A percentile compares a stretch with the other conserved stretches of the same genome.
Conservation (phyloP, 1,139 yeast species). For the Yamadazyma blattariae region DNA sequence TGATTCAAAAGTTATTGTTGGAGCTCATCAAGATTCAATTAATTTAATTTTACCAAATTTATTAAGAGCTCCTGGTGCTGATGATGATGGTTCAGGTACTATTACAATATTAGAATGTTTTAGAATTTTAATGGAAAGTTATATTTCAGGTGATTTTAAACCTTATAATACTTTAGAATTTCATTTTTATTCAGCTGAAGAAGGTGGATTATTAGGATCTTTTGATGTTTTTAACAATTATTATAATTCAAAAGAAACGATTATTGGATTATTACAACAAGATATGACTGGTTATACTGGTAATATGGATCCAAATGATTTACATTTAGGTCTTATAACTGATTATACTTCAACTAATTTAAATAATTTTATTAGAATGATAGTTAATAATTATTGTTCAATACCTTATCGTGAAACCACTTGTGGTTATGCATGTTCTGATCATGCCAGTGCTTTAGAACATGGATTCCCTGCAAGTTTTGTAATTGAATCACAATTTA, state of each 20-base stretch:
- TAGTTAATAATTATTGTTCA: conserved; percentile 58
- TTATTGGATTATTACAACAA: conserved; percentile 85
- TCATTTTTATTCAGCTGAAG: conserved; percentile 95
- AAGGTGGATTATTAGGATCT: conserved; percentile 88
- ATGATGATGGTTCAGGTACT: conserved; percentile 91
- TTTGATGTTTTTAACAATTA: conserved; percentile 69
- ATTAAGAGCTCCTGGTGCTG: conserved; percentile 89
- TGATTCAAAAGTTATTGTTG: conserved; percentile 59
- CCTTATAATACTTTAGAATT: conserved; percentile 81
- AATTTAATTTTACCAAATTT: conserved; percentile 71
- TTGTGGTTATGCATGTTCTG: conserved; percentile 94
- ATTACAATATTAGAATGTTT: conserved; percentile 76
- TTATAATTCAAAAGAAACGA: conserved; percentile 42
- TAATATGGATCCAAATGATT: conserved; percentile 50
- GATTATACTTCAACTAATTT: conserved; percentile 67
- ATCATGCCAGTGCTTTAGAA: conserved; percentile 82
- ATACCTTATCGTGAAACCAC: conserved; percentile 71
- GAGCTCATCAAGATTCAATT: conserved; percentile 88
- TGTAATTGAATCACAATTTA: conserved; percentile 73
- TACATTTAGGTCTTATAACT: conserved; percentile 75
- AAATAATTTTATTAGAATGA: conserved; percentile 58
- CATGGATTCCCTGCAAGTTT: conserved; percentile 83
- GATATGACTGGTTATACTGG: conserved; percentile 91
- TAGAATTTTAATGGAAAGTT: conserved; percentile 49
- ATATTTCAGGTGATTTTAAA: conserved; percentile 33